These are phyloP conservation scores for Kodamaea plutei DNA, from an alignment of 1,139 yeast genomes.

Conservation along the genomic window DNA sequence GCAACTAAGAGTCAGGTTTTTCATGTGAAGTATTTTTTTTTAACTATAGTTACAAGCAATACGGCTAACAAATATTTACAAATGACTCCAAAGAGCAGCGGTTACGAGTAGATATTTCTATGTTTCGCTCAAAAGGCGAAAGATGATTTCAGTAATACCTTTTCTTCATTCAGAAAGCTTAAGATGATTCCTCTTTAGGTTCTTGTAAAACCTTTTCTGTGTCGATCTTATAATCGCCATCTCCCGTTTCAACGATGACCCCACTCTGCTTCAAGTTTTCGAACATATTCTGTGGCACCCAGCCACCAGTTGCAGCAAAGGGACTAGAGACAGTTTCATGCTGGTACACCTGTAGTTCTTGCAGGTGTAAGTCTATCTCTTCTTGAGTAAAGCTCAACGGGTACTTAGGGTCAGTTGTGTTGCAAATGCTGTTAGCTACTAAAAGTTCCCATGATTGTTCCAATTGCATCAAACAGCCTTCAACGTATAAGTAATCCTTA, in stretches of 20 bases:
- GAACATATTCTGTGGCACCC: conserved; percentile 94
- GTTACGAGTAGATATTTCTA: too few relatives aligned
- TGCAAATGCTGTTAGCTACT: conserved; percentile 56
- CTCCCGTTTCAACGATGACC: conserved; percentile 40
- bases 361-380: conserved; percentile 53
- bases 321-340: conserved; percentile 66
- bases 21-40: too few relatives aligned
- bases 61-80: too few relatives aligned
- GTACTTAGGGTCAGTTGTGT: conserved; percentile 37
- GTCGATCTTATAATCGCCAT: conserved; percentile 37
- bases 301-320: conserved; percentile 87
- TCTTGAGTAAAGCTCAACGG: conserved; percentile 60
- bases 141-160: too few relatives aligned
- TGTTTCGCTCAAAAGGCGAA: too few relatives aligned
- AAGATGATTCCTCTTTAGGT: too few relatives aligned
- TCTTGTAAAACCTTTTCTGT: conserved; percentile 36
- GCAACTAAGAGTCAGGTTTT: too few relatives aligned
- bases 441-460: conserved; percentile 73
- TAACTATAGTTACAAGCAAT: too few relatives aligned
- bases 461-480: conserved; percentile 67
- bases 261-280: conserved; percentile 65
- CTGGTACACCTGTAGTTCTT: conserved; percentile 63
- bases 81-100: too few relatives aligned
- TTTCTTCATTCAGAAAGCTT: too few relatives aligned
- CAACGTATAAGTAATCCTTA: conserved; percentile 62